These are phyloP conservation scores for Xerocomellus amylosporus DNA, from an alignment of 768 basidiomycete species.

Conservation along the genomic window DNA sequence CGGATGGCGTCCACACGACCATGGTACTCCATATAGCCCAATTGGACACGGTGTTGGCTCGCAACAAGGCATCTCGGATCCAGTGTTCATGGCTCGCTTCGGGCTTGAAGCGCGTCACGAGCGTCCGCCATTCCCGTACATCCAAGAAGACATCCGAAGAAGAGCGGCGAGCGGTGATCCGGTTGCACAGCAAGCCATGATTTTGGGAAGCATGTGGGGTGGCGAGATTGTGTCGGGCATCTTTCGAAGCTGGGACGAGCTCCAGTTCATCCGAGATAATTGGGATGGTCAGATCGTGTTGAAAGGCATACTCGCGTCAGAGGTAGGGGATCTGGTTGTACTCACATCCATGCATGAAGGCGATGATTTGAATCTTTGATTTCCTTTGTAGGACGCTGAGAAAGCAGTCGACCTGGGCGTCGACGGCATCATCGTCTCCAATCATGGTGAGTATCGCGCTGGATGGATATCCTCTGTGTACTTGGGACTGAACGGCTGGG, in stretches of 20 bases:
- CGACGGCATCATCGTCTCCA: conserved; percentile 77
- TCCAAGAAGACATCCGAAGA: conserved; percentile 27
- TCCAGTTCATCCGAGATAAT: conserved; percentile 41
- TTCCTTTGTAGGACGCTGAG: conserved; percentile 39
- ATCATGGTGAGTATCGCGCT: conserved; percentile 53
- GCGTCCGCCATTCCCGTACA: conserved; percentile 36
- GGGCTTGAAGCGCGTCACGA: conserved; percentile 30
- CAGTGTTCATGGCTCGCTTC: conserved; percentile 43
- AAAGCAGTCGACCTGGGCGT: conserved; percentile 60
- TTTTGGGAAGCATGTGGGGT: conserved; percentile 40
- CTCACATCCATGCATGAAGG: neutral
- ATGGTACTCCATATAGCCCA: conserved; percentile 40
- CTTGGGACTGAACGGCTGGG: neutral
- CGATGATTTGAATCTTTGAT: neutral
- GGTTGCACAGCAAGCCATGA: conserved; percentile 23
- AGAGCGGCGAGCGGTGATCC: conserved; percentile 31
- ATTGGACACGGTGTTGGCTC: conserved; percentile 36
- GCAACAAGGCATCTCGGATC: conserved; percentile 44
- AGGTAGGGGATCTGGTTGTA: neutral
- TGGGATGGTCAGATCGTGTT: conserved; percentile 51
- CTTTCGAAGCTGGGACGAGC: conserved; percentile 45
- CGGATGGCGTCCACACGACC: conserved; percentile 46
- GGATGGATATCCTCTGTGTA: neutral
- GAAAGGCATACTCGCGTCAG: conserved; percentile 41
- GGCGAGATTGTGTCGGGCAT: conserved; percentile 38